Conservation (phyloP, 495 filamentous ascomycete species). For the Penicillium atrosanguineum region DNA sequence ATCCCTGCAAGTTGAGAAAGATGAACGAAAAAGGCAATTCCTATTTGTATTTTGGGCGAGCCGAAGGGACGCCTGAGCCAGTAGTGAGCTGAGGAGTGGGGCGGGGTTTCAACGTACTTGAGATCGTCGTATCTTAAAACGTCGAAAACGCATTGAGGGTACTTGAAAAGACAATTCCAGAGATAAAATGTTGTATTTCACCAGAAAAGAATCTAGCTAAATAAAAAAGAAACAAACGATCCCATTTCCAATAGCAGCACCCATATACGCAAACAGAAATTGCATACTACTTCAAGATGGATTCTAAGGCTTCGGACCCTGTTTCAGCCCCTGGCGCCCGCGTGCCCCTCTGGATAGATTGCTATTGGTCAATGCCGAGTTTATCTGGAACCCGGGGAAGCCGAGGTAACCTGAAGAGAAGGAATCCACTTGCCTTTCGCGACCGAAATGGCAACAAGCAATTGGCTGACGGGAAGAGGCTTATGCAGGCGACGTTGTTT, state of each 20-base stretch:
- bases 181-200: too few species aligned
- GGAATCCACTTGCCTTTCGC: neutral
- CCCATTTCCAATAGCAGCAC: neutral
- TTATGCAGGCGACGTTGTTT: neutral
- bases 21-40: neutral
- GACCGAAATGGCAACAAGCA: neutral
- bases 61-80: neutral
- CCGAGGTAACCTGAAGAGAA: slow-evolving; percentile 5
- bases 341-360: neutral
- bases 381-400: neutral
- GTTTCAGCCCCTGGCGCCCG: slow-evolving; percentile 8
- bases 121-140: neutral
- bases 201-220: too few species aligned
- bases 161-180: neutral
- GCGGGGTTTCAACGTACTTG: neutral
- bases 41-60: neutral
- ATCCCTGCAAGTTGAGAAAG: neutral
- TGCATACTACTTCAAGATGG: neutral
- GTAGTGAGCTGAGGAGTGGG: neutral
- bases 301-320: neutral
- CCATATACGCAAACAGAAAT: too few species aligned
- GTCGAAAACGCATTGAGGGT: neutral
- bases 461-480: neutral
- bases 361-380: neutral
- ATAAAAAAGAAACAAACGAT: too few species aligned